Base-by-base conservation (phyloP, 495 filamentous ascomycete species). In the Aspergillus wentii region DNA sequence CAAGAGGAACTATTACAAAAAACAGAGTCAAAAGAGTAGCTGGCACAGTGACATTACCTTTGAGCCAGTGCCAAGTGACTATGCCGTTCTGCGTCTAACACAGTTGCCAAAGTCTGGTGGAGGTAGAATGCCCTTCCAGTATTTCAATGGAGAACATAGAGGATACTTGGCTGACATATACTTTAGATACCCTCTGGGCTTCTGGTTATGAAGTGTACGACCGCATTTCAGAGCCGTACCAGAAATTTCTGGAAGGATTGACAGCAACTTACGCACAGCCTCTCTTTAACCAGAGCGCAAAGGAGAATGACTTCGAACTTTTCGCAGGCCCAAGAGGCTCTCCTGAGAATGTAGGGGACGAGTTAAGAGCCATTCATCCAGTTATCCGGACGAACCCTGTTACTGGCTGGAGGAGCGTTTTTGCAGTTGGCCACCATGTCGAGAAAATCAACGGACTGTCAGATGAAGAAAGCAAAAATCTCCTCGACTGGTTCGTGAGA, bases 321-420 rank as follows among this genome's bases (percentile, higher is more conserved):
- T 80, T 75, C 48, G 57, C 63, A 4, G 70, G 56, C 9, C 43
- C 61, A 8, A 75, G 85, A 6, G 86, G 86, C 5, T 66, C 76
- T 0, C 85, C 85, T 0, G 76, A 80, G 51, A 90, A 90, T 51
- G 58, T 74, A 0, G 86, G 83, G 29, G 66, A 67, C 2, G 65
- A 73, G 9, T 62, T 90, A 3, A 69, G 61, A 16, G 80, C 83
- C 3, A 59, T 78, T 10, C 85, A 90, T 56, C 81, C 84, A 0
- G 76, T 88, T 2, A 64, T 89, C 17, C 80, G 86, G 7, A 89
- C 85, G n/a, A 87, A 91, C 54, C 85, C 86, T 4, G 81, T 89
- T 1, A 88, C 86, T 0, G 86, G 86, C 1, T 91, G 86, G 84
- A 88, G 85, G 66, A 70, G 61, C 25, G 60, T 92, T 19, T 90